phyloP scores from a whole-genome alignment of 164 flowering plant genomes.

The Nymphaea thermarum region DNA sequence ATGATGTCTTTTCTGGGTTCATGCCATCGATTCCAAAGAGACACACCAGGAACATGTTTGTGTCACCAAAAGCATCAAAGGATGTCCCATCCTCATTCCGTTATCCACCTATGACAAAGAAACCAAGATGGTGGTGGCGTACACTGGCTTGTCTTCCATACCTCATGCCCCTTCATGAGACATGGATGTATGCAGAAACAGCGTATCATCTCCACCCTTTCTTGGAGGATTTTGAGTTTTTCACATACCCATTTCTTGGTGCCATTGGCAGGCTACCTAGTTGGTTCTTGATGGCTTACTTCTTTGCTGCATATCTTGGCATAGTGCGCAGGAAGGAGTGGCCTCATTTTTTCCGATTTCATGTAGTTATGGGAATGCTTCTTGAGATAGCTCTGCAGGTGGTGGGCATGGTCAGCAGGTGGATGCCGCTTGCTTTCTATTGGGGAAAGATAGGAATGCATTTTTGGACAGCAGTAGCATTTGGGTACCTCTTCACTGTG shows the following conservation, averaged over 20 bases:
- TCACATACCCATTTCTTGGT: conserved; percentile 57
- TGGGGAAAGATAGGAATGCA: conserved; percentile 86
- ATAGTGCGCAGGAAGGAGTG: conserved; percentile 76
- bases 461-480: conserved; percentile 60
- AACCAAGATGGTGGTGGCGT: conserved; percentile 94
- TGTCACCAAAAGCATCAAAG: conserved; percentile 48
- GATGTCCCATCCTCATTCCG: conserved; percentile 51
- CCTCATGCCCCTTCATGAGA: conserved; percentile 76
- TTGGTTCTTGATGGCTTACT: conserved; percentile 75
- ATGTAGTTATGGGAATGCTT: conserved; percentile 81
- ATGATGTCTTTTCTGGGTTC: conserved; percentile 9
- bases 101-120: conserved; percentile 66
- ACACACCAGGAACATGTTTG: conserved; percentile 1
- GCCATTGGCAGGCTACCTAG: conserved; percentile 52
- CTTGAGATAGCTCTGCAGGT: conserved; percentile 69
- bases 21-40: conserved; percentile 14
- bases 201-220: conserved; percentile 73
- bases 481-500: conserved; percentile 66
- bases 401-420: conserved; percentile 51
- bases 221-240: conserved; percentile 47
- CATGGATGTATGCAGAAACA: conserved; percentile 91
- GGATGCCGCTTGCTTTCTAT: conserved; percentile 56
- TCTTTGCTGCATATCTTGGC: conserved; percentile 56
- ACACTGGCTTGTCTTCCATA: conserved; percentile 74
- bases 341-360: conserved; percentile 93